phyloP scores from a whole-genome alignment of 768 basidiomycete genomes.

The Xanthoconium stramineum region DNA sequence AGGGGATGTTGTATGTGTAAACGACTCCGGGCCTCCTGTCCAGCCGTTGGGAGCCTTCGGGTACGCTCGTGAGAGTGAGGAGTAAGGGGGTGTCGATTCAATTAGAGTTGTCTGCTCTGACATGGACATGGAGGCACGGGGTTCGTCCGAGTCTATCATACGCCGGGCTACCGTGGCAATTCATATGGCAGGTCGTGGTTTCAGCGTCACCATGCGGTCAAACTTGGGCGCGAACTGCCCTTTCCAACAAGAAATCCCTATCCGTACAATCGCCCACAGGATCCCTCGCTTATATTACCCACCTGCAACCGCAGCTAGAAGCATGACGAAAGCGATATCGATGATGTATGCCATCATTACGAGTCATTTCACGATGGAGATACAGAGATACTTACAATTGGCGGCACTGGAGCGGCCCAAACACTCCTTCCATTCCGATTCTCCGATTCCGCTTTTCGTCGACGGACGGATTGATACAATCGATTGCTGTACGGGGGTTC shows the following conservation, averaged over 20 bases:
- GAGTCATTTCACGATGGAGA: too few relatives aligned
- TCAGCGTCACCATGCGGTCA: neutral
- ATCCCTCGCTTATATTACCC: neutral
- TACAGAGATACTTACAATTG: too few relatives aligned
- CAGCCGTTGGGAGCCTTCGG: too few relatives aligned
- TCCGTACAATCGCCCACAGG: neutral
- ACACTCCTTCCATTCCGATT: neutral
- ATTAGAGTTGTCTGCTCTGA: too few relatives aligned
- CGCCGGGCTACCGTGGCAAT: neutral
- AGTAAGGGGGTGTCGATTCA: too few relatives aligned
- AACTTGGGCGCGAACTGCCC: neutral
- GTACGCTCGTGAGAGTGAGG: too few relatives aligned
- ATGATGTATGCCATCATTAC: neutral
- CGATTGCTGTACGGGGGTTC: too few relatives aligned
- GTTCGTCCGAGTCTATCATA: too few relatives aligned
- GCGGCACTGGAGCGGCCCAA: constrained; percentile 10
- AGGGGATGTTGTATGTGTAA: too few relatives aligned
- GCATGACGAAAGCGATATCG: neutral
- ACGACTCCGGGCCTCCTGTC: too few relatives aligned
- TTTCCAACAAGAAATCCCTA: too few relatives aligned
- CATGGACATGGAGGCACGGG: too few relatives aligned
- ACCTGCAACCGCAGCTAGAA: constrained; percentile 4
- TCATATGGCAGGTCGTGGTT: neutral
- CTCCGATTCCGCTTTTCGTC: constrained; percentile 11
- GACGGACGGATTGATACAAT: neutral